Conservation (phyloP, 2,329 filamentous ascomycete genomes). For the Helicocarpus griseus region DNA sequence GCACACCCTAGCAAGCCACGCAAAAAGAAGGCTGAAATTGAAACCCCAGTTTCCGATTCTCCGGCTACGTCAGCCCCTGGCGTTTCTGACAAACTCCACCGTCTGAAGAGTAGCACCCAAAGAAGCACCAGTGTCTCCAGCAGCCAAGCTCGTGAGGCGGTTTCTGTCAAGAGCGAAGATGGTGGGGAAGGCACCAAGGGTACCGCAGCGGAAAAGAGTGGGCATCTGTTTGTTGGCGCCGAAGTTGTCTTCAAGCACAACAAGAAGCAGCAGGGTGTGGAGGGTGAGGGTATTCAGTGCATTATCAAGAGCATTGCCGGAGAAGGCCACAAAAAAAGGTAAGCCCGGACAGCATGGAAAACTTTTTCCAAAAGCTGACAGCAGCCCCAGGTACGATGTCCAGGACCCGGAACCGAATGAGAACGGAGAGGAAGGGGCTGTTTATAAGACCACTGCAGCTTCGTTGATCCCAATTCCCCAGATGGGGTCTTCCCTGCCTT, state of each 20-base stretch:
- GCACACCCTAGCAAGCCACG: constrained; percentile 33
- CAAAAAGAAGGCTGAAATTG: constrained; percentile 37
- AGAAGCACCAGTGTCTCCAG: constrained; percentile 36
- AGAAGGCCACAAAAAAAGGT: constrained; percentile 60
- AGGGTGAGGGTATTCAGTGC: constrained; percentile 57
- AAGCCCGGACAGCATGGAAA: constrained; percentile 20
- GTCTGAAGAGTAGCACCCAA: constrained; percentile 31
- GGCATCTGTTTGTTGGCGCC: constrained; percentile 35
- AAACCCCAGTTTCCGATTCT: constrained; percentile 36
- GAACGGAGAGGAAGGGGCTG: constrained; percentile 49
- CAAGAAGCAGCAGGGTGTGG: constrained; percentile 41
- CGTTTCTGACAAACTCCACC: constrained; percentile 33
- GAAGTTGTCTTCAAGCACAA: constrained; percentile 44
- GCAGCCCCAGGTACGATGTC: constrained; percentile 55
- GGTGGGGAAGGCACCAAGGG: constrained; percentile 34
- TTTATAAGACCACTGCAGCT: constrained; percentile 61
- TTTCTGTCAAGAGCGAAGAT: constrained; percentile 35
- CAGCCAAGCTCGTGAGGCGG: constrained; percentile 26
- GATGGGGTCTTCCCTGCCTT: constrained; percentile 49
- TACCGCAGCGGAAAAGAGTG: constrained; percentile 34
- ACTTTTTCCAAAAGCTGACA: neutral
- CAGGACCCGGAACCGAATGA: constrained; percentile 70
- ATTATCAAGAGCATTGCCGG: constrained; percentile 66
- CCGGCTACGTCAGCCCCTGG: constrained; percentile 32
- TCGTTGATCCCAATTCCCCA: constrained; percentile 69